Evolutionary conservation across 2,329 filamentous ascomycete genomes (phyloP).

Genomic region (Blastomyces gilchristii): DNA sequence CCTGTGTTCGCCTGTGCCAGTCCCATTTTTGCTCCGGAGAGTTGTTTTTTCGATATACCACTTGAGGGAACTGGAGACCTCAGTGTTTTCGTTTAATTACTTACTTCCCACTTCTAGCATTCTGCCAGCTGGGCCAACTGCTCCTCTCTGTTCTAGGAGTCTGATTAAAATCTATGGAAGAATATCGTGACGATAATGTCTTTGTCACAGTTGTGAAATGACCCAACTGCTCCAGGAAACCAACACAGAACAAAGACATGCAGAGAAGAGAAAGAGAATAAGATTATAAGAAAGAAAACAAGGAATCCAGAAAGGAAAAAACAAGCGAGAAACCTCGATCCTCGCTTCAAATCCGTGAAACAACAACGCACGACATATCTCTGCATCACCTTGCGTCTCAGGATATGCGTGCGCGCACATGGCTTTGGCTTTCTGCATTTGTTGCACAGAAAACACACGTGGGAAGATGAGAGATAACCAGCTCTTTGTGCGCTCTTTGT

Average conservation of each 20-base stretch:
- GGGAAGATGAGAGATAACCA: background rate
- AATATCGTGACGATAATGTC: background rate
- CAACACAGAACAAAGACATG: background rate
- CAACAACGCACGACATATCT: background rate
- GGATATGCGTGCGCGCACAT: background rate
- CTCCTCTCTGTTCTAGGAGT: background rate
- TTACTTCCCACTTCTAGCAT: background rate
- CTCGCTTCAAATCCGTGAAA: conserved; percentile 2
- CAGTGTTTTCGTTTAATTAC: background rate
- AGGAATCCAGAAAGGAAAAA: conserved; percentile 2
- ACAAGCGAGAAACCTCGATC: background rate
- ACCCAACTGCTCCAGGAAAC: background rate
- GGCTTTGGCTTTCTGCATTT: background rate
- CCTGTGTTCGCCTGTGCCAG: background rate
- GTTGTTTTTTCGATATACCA: background rate
- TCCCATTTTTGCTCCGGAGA: too few species aligned
- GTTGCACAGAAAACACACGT: conserved; percentile 1
- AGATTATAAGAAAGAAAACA: background rate
- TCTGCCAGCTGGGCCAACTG: background rate
- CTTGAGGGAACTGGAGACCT: background rate
- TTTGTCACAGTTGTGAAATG: background rate
- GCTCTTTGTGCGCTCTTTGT: background rate
- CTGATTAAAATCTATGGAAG: background rate
- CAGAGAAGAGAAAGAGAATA: background rate
- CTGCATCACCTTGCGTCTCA: background rate